These are phyloP conservation scores for Aspergillus felis DNA, from an alignment of 2,329 filamentous ascomycete species.

Conservation along the genomic window DNA sequence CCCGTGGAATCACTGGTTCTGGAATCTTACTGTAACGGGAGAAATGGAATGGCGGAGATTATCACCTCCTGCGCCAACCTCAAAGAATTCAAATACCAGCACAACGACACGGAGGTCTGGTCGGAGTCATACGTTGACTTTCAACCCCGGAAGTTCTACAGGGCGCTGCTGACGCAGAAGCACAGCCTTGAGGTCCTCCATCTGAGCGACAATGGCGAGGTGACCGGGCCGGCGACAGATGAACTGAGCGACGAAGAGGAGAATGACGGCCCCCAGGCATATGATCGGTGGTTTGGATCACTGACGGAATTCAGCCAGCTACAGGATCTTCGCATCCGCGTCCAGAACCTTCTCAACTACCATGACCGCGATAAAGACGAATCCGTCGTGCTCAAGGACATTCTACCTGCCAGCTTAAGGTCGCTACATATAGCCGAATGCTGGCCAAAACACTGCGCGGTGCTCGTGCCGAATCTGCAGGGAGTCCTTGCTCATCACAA, in stretches of 20 bases:
- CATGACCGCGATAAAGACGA: neutral
- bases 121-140: neutral
- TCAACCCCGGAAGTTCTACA: constrained; percentile 4
- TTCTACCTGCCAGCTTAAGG: neutral
- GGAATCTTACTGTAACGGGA: neutral
- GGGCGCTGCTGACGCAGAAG: constrained; percentile 8
- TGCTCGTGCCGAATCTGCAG: neutral
- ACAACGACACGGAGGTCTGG: constrained; percentile 3
- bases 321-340: neutral
- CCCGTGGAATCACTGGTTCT: neutral
- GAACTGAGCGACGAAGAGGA: neutral
- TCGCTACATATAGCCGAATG: neutral
- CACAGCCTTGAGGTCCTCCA: constrained; percentile 9
- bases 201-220: neutral
- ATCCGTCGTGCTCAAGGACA: neutral
- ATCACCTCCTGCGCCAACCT: constrained; percentile 13
- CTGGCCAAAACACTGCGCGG: neutral
- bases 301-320: neutral
- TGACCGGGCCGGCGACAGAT: neutral
- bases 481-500: neutral
- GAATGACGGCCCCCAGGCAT: neutral
- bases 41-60: constrained; percentile 6
- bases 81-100: constrained; percentile 12
- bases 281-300: neutral
- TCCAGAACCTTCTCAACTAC: neutral